Base-by-base conservation (phyloP, 495 filamentous ascomycete genomes). In the Glarea lozoyensis region DNA sequence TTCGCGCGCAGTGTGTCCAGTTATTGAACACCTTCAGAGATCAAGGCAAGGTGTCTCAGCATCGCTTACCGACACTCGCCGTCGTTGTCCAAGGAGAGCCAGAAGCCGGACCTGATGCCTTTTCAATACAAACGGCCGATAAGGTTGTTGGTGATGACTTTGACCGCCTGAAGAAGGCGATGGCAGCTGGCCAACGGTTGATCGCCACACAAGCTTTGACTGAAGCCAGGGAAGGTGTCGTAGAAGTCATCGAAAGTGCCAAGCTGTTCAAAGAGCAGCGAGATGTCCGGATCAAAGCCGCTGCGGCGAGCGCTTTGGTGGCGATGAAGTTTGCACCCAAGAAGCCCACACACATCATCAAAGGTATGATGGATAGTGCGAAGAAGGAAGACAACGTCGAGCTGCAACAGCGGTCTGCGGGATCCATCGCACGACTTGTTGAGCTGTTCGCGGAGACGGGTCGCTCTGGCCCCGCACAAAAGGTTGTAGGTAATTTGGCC, bases 321-420 rank as follows among this genome's bases (percentile, higher is more conserved):
- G 84, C 86, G n/a, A 76, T 95, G 58, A 76, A 78, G 22, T 72
- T 84, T 19, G 69, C 93, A 2, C 89, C 93, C 3, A 96, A 94
- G 71, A 95, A 92, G 56, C 86, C 92, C 11, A 83, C 81, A 40
- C 71, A 78, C 24, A 78, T 94, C 13, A 96, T 98, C 64, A 94
- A 94, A 63, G 82, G 78, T 15, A 84, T 96, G 62, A 98, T 97
- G 90, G 92, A 98, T 53, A 96, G 89, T 57, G 78, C 97, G 59
- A 97, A 97, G 66, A 75, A 78, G 22, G 92, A 98, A 61, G 90
- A 97, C 54, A 96, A 90, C 51, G 57, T 82, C 24, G 87, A 94
- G 49, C 69, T 98, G 27, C 92, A 98, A 58, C 77, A 78, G 50
- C 86, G 90, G 20, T 95, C 93, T 18, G 87, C 88, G 6, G 73